These are phyloP conservation scores for Yamadazyma pseudoaaseri DNA, from an alignment of 1,139 yeast species.

Conservation along the genomic window DNA sequence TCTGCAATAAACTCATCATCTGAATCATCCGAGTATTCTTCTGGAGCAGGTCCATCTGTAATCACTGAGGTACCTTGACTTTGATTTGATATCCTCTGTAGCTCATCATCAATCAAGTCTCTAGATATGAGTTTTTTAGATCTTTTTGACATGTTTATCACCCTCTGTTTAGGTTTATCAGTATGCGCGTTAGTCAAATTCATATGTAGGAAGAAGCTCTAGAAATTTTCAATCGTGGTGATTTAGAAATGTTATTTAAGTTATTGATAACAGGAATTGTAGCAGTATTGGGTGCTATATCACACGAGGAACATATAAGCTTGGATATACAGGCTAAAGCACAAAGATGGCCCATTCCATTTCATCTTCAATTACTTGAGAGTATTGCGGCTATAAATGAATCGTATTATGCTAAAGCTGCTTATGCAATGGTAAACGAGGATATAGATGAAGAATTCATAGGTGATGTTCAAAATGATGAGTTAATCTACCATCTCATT, in stretches of 20 bases:
- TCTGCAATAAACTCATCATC: slow-evolving; percentile 5
- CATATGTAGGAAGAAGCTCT: no score
- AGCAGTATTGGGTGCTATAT: background rate
- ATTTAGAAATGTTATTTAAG: background rate
- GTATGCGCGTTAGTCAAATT: no score
- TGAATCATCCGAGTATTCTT: slow-evolving; percentile 5
- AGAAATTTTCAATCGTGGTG: background rate
- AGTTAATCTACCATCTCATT: slow-evolving; percentile 36
- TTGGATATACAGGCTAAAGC: no score
- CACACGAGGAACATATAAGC: no score
- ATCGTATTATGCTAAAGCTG: slow-evolving; percentile 46
- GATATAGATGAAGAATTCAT: slow-evolving; percentile 23
- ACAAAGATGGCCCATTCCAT: slow-evolving; percentile 12
- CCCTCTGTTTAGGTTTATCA: no score
- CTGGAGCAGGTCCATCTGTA: slow-evolving; percentile 1
- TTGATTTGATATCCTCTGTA: background rate
- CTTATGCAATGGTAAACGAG: slow-evolving; percentile 30
- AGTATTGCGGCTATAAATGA: slow-evolving; percentile 50
- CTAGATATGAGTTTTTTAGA: no score
- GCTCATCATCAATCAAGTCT: slow-evolving; percentile 1
- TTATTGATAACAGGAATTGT: background rate
- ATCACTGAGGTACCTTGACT: no score
- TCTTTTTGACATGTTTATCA: background rate
- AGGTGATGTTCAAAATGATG: slow-evolving; percentile 33
- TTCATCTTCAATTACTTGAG: slow-evolving; percentile 52